Evolutionary conservation across 306 rosid species (phyloP), one percentile per base, ranked within the genome.

Genomic region (Neltuma alba): DNA sequence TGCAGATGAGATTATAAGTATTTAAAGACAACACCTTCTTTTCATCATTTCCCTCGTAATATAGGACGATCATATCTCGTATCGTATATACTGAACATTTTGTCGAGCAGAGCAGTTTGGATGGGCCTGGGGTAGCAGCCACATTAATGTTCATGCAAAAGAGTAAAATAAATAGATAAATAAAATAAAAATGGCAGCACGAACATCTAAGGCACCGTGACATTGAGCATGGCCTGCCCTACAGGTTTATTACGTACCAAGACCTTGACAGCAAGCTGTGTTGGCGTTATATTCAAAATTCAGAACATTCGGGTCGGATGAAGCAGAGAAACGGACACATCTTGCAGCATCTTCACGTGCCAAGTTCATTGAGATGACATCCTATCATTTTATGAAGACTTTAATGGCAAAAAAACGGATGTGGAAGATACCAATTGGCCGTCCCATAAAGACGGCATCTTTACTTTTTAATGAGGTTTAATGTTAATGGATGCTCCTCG

Each of bases 271-370:
- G 81, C 57, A 71, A 62, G 54, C 72, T 87, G 86, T 76, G 81
- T 70, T 6, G 36, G 34, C 44, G 38, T 61, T 42, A 64, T 44
- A 21, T 63, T 54, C 73, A 70, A 37, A 41, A 52, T 57, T 65
- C 28, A 30, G 70, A 72, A 50, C 76, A 66, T 16, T 70, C 33
- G 38, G 37, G 72, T 45, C 76, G 78, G 81, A 79, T 55, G 81
- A 78, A 83, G 85, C 89, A 81, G 42, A 75, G 79, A 76, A 89
- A 89, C 88, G 93, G 92, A 88, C 87, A 82, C 14, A 69, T 76
- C 28, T 71, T 50, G 70, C 83, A 57, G 42, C 42, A 72, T 25
- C 31, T 55, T 71, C 88, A 72, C 81, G 86, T 79, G 84, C 76
- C 13, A 41, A 27, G 28, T 54, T 81, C 31, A 27, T 45, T 37